Evolutionary conservation across 2,329 filamentous ascomycete genomes (phyloP), one percentile per base, ranked within the genome.

Genomic region (Aspergillus sp.): DNA sequence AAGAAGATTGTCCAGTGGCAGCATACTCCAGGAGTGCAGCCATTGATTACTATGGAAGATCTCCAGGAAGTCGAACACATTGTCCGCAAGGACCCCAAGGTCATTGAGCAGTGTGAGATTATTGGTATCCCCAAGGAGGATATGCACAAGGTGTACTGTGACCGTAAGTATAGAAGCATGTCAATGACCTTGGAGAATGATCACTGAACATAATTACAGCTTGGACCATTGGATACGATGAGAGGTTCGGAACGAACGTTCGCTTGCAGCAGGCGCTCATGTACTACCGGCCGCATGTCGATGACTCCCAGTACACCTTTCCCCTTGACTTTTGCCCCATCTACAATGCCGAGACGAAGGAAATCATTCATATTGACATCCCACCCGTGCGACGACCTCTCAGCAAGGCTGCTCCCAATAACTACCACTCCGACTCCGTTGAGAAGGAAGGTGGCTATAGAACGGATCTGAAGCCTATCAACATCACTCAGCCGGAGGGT

Each of bases 71-170:
- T 96, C 1, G 92, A 97, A 73, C 79, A 82, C 52, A 75, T 92
- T 43, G 83, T 85, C 54, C 84, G 91, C 59, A 86, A 85, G 62
- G 90, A 96, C 66, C 84, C 89, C 13, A 88, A 88, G 64, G 91
- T 96, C 55, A 94, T 96, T 60, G 90, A 96, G 72, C 91, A 96
- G 71, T 97, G 92, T 65, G 83, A 82, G 5, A 82, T 96, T 54
- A 82, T 91, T 54, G 92, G 92, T 1, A 89, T 97, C 55, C 83
- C 89, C 11, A 81, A 80, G 52, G 81, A 88, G 60, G 89, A 96
- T 55, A 96, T 97, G 92, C 78, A 94, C 78, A 96, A 96, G 74
- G 89, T 97, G 45, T 96, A 95, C 77, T 96, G 91, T 72, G 92
- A 97, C 69, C 91, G 84, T 81, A 69, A 73, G 81, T 80, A 10